Conservation (phyloP, 768 basidiomycete species). For the Aureoboletus auriporus region DNA sequence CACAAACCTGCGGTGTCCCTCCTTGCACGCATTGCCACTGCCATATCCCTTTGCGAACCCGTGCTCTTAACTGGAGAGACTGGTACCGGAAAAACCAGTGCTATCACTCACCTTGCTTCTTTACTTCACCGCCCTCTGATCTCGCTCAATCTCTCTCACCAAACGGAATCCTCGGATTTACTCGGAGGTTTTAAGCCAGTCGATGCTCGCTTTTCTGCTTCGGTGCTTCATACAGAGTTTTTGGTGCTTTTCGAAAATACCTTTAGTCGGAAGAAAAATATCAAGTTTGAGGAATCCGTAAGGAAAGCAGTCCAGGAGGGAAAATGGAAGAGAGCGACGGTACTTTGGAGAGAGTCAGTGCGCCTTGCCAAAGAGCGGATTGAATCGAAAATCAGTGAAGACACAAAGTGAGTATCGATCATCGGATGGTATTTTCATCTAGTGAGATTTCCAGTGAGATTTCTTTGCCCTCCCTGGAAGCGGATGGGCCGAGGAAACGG, state of each 20-base stretch:
- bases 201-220: conserved; percentile 77
- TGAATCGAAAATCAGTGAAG: conserved; percentile 30
- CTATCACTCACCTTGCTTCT: conserved; percentile 80
- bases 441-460: conserved; percentile 9
- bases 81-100: conserved; percentile 97
- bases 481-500: conserved; percentile 60
- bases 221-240: conserved; percentile 67
- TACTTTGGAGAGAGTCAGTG: conserved; percentile 78
- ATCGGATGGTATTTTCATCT: background rate
- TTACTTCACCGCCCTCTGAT: conserved; percentile 73
- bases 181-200: conserved; percentile 97
- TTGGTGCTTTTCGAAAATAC: conserved; percentile 77
- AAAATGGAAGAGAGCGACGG: conserved; percentile 82
- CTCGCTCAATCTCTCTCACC: conserved; percentile 91
- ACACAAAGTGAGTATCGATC: conserved; percentile 19
- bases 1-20: conserved; percentile 81
- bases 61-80: conserved; percentile 94
- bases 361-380: conserved; percentile 68
- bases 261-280: conserved; percentile 88
- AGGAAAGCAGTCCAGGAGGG: conserved; percentile 76
- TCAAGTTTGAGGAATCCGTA: conserved; percentile 77
- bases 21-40: conserved; percentile 74
- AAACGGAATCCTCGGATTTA: conserved; percentile 92
- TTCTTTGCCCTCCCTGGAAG: conserved; percentile 31
- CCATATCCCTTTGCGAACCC: conserved; percentile 73